A percentile compares a stretch with the other conserved stretches of the same genome.
phyloP scores from a whole-genome alignment of 768 basidiomycete species.

The Russula griseocarnosa region DNA sequence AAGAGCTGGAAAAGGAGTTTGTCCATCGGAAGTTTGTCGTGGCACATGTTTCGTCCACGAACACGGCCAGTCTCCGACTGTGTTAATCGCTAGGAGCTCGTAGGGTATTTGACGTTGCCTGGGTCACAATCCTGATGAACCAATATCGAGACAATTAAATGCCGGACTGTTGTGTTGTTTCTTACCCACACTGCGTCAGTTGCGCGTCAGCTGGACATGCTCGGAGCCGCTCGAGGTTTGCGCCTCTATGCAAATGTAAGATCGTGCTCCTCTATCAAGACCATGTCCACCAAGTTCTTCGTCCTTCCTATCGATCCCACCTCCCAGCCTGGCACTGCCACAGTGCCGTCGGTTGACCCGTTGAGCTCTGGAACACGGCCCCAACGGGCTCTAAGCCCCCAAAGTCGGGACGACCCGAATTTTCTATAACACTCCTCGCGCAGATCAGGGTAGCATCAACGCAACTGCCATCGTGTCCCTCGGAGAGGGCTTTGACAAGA shows the following conservation, averaged over 20 bases:
- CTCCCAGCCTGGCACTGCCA: slow-evolving; percentile 32
- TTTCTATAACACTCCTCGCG: slow-evolving; percentile 53
- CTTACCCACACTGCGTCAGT: background rate
- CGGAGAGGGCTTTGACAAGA: slow-evolving; percentile 50
- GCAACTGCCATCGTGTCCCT: slow-evolving; percentile 56
- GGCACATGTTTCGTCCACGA: background rate
- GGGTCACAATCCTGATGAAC: background rate
- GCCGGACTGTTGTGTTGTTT: background rate
- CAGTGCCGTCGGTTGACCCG: slow-evolving; percentile 39
- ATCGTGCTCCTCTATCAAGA: slow-evolving; percentile 27
- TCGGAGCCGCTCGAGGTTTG: slow-evolving; percentile 12
- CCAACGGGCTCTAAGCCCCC: slow-evolving; percentile 43
- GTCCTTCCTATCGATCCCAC: slow-evolving; percentile 56
- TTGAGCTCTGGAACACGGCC: slow-evolving; percentile 51
- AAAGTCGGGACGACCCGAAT: slow-evolving; percentile 60
- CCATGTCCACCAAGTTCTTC: slow-evolving; percentile 52
- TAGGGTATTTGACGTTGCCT: background rate
- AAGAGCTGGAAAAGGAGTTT: slow-evolving; percentile 3
- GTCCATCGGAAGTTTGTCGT: background rate
- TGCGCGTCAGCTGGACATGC: background rate
- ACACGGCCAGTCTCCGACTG: slow-evolving; percentile 2
- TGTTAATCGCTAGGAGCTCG: slow-evolving; percentile 8
- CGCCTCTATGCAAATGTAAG: slow-evolving; percentile 1
- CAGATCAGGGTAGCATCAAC: slow-evolving; percentile 32
- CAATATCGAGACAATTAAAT: background rate